Evolutionary conservation across 1,284 basidiomycete species (phyloP).

Genomic region (Melampsora medusae): DNA sequence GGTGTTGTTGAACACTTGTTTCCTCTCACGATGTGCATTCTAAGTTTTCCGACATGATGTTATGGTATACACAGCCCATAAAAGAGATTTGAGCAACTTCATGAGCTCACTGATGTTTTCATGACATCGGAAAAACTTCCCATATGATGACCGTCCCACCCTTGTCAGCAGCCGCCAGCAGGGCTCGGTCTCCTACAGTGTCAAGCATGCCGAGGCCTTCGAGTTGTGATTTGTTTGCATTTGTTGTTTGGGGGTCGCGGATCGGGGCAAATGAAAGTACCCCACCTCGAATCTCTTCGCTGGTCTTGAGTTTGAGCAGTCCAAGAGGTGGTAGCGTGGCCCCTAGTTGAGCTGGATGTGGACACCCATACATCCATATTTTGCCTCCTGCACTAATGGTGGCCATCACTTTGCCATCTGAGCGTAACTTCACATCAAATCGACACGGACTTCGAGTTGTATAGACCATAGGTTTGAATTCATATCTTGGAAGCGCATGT

Average conservation of each 20-base stretch:
- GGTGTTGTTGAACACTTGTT: too few relatives aligned
- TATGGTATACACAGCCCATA: too few relatives aligned
- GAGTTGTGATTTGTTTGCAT: not conserved
- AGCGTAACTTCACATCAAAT: conserved; percentile 27
- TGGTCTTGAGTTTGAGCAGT: conserved; percentile 16
- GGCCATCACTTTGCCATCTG: conserved; percentile 38
- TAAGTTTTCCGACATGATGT: too few relatives aligned
- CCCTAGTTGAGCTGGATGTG: not conserved
- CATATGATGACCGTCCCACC: conserved; percentile 6
- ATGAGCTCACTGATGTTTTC: not conserved
- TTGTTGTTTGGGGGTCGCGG: not conserved
- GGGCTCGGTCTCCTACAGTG: conserved; percentile 2
- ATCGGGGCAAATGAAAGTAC: conserved; percentile 27
- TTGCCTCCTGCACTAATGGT: conserved; percentile 27
- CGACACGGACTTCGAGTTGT: conserved; percentile 19
- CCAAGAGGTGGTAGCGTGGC: conserved; percentile 4
- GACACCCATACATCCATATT: conserved; percentile 24
- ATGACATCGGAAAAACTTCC: conserved; percentile 2
- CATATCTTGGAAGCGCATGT: not conserved
- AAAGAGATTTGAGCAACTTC: not conserved
- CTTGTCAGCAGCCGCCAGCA: not conserved
- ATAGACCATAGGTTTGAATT: conserved; percentile 9
- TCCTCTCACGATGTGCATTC: too few relatives aligned
- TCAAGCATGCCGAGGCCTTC: not conserved
- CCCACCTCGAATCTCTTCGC: conserved; percentile 23